Base-by-base conservation (phyloP, 768 basidiomycete species). In the Podaxis mareebaensis region DNA sequence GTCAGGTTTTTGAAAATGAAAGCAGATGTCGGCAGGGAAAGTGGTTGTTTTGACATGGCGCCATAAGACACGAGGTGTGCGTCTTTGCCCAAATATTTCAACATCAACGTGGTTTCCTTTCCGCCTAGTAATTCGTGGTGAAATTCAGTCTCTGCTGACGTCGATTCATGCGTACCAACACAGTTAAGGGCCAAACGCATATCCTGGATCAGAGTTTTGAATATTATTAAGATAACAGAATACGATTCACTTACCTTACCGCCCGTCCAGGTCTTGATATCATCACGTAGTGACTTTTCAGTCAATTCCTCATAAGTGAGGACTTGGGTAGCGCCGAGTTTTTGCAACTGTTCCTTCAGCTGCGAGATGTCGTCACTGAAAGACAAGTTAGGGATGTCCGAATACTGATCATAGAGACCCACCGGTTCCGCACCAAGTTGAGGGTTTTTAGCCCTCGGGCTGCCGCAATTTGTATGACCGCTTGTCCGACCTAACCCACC, bases 1-100 rank as follows among this genome's bases (percentile, higher is more conserved):
- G 82, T 88, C 66, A 95, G 77, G 72, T 92, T 90, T 66, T 88
- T 92, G 80, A 96, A 96, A 64, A 96, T 93, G 75, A 92, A 89
- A 22, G 87, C 77, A 0, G 90, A 90, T 0, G 91, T 88, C 1
- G 94, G 90, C 22, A 96, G 72, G 1, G 86, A 82, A 17, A 96
- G 73, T 0, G 93, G 92, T 58, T 89, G 81, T 71, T 90, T 93
- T 1, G 93, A 90, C 93, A 96, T 95, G 4, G 91, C 93, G 30
- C 94, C 94, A 60, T 95, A 96, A 0, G 94, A 92, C 7, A 95
- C 88, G 12, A 95, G 80, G 66, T 91, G 89, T 2, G 89, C 86
- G 66, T 89, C 77, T 48, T 79, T 75, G 26, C 88, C 89, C 0
- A 96, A 78, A 7, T 90, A 76, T 55, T 85, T 81, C 1, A 84